Base-by-base conservation (phyloP, 2,329 filamentous ascomycete species). In the Phialophora expanda region DNA sequence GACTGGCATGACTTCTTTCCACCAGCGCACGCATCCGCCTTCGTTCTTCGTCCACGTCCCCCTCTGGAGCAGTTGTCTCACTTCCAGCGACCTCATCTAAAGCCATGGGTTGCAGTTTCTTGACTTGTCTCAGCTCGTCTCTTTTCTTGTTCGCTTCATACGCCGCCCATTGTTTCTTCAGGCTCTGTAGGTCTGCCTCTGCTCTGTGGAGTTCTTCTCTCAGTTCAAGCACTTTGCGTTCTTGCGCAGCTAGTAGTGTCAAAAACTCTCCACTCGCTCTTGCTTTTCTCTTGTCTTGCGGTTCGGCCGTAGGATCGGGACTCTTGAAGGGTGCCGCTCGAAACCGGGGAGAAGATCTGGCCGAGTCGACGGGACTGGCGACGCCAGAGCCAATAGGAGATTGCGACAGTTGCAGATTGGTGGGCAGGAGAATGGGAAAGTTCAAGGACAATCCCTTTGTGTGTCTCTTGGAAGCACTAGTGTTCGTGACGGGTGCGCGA, bases 161-260 rank as follows among this genome's bases (percentile, higher is more conserved):
- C 14, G 83, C 80, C 1, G 91, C 86, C 89, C 92, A 98, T 77
- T 93, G 90, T 73, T 86, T 89, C 82, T 97, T 98, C 68, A 99
- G 82, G 50, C 82, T 85, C 55, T 83, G 82, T 48, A 99, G 82
- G 55, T 96, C 90, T 12, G 82, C 80, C 76, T 99, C 94, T 5
- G 95, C 94, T 66, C 89, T 89, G 26, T 83, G 81, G n/a, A 99
- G 82, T 77, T 98, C 94, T 77, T 99, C 95, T 66, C 89, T 90
- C 60, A 99, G 82, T 78, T 98, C 95, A 64, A 99, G 81, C 1
- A 99, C 94, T 71, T 88, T 89, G 64, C 95, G 86, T 80, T 99
- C 95, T 79, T 98, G 93, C 14, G 92, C 89, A 53, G 95, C 95
- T 73, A 99, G 90, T 64, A 93, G 90, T 67, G 92, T 93, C 70